Conservation (phyloP, 2,329 filamentous ascomycete genomes). For the Dothideomycetes sp. region DNA sequence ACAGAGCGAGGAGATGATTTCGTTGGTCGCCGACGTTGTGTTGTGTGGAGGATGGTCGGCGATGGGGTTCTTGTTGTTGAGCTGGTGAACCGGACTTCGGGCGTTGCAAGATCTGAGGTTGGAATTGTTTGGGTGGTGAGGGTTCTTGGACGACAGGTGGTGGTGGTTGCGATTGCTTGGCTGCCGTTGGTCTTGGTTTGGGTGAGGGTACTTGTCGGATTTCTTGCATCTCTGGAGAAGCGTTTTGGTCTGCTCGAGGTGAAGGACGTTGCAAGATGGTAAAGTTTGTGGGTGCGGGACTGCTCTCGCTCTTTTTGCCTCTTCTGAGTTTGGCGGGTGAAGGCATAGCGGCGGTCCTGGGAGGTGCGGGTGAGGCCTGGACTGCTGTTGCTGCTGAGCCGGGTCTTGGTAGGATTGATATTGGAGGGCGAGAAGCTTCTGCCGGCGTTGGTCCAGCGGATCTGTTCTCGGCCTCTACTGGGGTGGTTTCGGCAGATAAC, state of each 20-base stretch:
- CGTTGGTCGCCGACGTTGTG: constrained; percentile 9
- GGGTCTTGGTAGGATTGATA: constrained; percentile 14
- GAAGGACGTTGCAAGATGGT: constrained; percentile 17
- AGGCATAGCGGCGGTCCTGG: constrained; percentile 13
- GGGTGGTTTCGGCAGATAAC: no score
- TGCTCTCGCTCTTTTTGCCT: constrained; percentile 15
- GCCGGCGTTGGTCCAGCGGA: background rate
- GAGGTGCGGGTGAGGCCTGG: constrained; percentile 15
- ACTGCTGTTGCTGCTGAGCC: constrained; percentile 7
- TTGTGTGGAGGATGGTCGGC: background rate
- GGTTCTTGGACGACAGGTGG: no score
- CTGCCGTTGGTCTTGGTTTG: constrained; percentile 6
- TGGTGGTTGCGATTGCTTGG: constrained; percentile 17
- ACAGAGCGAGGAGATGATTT: constrained; percentile 15
- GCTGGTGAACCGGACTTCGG: constrained; percentile 16
- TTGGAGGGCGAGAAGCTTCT: constrained; percentile 6
- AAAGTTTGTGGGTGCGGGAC: constrained; percentile 11
- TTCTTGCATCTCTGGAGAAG: constrained; percentile 13
- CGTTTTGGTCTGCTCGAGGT: constrained; percentile 5
- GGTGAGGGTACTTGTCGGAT: constrained; percentile 10
- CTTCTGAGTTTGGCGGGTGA: constrained; percentile 12
- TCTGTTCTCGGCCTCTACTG: background rate
- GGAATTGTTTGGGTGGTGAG: constrained; percentile 19
- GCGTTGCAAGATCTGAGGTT: constrained; percentile 25
- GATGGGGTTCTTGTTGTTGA: background rate